phyloP scores from a whole-genome alignment of 2,329 filamentous ascomycete species.

The Hirsutella rhossiliensis region DNA sequence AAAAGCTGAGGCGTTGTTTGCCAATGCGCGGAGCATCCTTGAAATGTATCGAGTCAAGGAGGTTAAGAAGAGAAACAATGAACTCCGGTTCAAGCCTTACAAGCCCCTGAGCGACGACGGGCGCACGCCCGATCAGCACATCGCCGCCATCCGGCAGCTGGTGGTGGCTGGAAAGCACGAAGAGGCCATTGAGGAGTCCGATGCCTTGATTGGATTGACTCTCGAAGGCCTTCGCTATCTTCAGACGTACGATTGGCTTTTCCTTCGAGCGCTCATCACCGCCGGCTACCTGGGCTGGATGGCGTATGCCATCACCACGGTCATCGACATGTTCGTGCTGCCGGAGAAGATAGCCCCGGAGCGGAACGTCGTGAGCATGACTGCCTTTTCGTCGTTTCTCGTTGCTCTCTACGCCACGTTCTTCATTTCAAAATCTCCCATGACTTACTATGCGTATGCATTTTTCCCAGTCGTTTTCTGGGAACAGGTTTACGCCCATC shows the following conservation, averaged over 20 bases:
- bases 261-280: conserved; percentile 79
- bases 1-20: conserved; percentile 74
- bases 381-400: conserved; percentile 66
- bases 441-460: conserved; percentile 81
- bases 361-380: conserved; percentile 44
- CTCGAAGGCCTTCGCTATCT: conserved; percentile 82
- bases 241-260: conserved; percentile 98
- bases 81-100: conserved; percentile 71
- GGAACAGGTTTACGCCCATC: conserved; percentile 82
- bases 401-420: conserved; percentile 69
- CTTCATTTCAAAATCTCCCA: conserved; percentile 63
- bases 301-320: conserved; percentile 77
- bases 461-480: conserved; percentile 92
- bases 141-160: conserved; percentile 53
- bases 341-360: conserved; percentile 54
- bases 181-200: conserved; percentile 67
- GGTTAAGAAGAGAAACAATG: conserved; percentile 61
- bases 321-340: conserved; percentile 79
- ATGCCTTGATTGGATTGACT: conserved; percentile 62
- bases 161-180: conserved; percentile 58
- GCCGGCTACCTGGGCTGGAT: conserved; percentile 93
- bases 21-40: conserved; percentile 76
- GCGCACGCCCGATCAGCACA: conserved; percentile 51
- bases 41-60: conserved; percentile 98
- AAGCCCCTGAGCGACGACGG: conserved; percentile 51